Base-by-base conservation (phyloP, 1,284 basidiomycete species). In the Malassezia cuniculi region DNA sequence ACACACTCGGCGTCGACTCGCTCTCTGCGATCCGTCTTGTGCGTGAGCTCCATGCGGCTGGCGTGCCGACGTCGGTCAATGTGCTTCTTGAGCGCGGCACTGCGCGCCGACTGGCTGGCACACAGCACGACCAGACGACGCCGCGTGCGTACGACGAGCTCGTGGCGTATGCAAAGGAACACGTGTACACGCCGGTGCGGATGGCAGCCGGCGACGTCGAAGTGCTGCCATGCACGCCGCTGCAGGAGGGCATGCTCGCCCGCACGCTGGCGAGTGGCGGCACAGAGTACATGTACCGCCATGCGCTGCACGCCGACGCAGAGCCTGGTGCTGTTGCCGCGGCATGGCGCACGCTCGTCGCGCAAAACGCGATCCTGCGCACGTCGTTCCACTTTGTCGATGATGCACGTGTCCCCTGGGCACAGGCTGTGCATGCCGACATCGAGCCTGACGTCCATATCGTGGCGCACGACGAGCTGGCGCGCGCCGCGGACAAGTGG, bases 221-320 rank as follows among this genome's bases (percentile, higher is more conserved):
- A 3, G 36, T 55, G 19, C 7, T 56, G 28, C 63, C 64, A 0
- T 62, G 59, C 41, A 64, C 62, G 14, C 63, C 64, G 5, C 43
- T 66, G 31, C 64, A 67, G 35, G 39, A 52, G 1, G 59, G 60
- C 6, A 61, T 66, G 56, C 52, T 67, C 27, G 46, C 56, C 0
- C 55, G 63, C 28, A 52, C 53, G 11, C 43, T 60, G 16, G 48
- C 50, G 4, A 50, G 47, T 5, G 31, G 34, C 1, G 57, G 57
- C 16, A 35, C 29, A 7, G 39, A 56, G 4, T 62, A 65, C 44
- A 44, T 57, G 39, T 57, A 60, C 30, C 48, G 48, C 26, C 55
- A 58, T 18, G 42, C 41, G 2, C 54, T 54, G 37, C 18, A 32
- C 31, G 29, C 55, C 2, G 30, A 32, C 6, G 27, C 10, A 0